Evolutionary conservation across 1,139 yeast species (phyloP).

Genomic region (Pichia sp.): DNA sequence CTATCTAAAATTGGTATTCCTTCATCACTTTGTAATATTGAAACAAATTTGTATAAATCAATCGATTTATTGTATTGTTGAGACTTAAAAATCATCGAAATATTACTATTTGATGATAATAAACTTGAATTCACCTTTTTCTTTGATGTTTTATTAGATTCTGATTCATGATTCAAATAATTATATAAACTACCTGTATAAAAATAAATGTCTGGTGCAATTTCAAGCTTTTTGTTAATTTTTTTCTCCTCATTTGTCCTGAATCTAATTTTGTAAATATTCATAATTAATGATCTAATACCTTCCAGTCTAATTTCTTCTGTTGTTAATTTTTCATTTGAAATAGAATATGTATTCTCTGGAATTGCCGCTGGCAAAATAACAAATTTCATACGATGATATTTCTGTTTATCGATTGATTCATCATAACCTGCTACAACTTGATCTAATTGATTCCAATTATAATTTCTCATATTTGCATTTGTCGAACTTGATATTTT

Average conservation of each 20-base stretch:
- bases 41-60: conserved; percentile 47
- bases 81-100: conserved; percentile 23
- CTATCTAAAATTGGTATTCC: conserved; percentile 68
- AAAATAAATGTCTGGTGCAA: conserved; percentile 70
- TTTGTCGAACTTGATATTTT: conserved; percentile 50
- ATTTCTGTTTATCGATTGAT: conserved; percentile 49
- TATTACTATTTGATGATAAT: too few relatives aligned
- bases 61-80: conserved; percentile 37
- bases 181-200: conserved; percentile 82
- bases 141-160: neutral
- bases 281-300: conserved; percentile 59
- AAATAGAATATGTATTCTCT: conserved; percentile 40
- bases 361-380: conserved; percentile 71
- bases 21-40: conserved; percentile 56
- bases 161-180: conserved; percentile 40
- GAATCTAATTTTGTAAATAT: conserved; percentile 57
- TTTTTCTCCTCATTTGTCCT: conserved; percentile 39
- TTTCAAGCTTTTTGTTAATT: conserved; percentile 38
- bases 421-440: conserved; percentile 86
- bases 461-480: conserved; percentile 45
- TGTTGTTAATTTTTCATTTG: conserved; percentile 58
- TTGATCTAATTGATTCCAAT: conserved; percentile 93
- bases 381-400: conserved; percentile 72
- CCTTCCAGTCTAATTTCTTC: conserved; percentile 92
- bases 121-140: neutral